Conservation (phyloP, 148 eudicot genomes). For the Mesembryanthemum crystallinum region DNA sequence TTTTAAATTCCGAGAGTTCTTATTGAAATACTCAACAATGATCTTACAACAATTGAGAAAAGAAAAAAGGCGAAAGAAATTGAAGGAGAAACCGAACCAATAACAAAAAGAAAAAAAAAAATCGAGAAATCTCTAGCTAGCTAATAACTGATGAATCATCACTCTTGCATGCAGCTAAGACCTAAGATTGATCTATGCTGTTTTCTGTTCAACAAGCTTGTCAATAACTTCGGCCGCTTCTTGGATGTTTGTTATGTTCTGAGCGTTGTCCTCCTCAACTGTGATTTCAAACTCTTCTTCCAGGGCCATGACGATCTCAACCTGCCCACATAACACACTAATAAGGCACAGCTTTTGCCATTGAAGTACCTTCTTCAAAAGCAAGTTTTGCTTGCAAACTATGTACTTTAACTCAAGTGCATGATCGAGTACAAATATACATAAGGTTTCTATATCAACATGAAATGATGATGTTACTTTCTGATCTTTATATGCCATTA, state of each 20-base stretch:
- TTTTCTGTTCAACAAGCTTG: slow-evolving; percentile 26
- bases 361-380: too few species aligned
- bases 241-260: slow-evolving; percentile 33
- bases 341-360: not conserved
- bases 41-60: not conserved
- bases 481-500: too few species aligned
- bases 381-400: too few species aligned
- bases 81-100: not conserved
- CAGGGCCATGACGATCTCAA: slow-evolving; percentile 45
- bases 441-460: too few species aligned
- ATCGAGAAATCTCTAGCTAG: not conserved
- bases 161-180: not conserved
- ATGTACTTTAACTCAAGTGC: too few species aligned
- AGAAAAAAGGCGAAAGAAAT: not conserved
- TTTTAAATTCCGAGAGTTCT: not conserved
- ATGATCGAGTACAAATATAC: too few species aligned
- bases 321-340: slow-evolving; percentile 21
- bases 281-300: slow-evolving; percentile 41
- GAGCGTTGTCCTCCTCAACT: slow-evolving; percentile 41
- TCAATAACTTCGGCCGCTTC: slow-evolving; percentile 41
- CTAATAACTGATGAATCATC: not conserved
- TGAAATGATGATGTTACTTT: too few species aligned
- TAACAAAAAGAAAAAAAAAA: not conserved
- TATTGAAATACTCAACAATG: not conserved
- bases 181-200: not conserved